Percentiles rank a stretch among this genome's conserved stretches.
These are phyloP conservation scores for Coriaria nepalensis DNA, from an alignment of 306 rosid species.

Conservation along the genomic window DNA sequence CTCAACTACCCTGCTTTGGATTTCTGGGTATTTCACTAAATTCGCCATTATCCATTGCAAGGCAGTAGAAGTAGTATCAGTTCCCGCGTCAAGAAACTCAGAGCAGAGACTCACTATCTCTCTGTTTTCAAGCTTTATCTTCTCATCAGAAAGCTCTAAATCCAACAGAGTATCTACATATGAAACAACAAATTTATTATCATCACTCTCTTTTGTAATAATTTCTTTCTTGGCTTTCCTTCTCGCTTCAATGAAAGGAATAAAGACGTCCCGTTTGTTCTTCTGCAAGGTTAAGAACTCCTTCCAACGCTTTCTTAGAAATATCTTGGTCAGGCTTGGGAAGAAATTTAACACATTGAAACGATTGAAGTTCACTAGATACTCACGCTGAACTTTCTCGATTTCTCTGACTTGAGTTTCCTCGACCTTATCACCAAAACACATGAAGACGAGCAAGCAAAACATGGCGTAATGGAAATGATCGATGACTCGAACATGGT, in stretches of 20 bases:
- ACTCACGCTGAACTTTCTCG: not conserved
- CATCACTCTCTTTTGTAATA: not conserved
- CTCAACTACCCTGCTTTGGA: not conserved
- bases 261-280: not conserved
- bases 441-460: constrained; percentile 8
- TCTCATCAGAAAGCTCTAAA: constrained; percentile 1
- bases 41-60: constrained; percentile 17
- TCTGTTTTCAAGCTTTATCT: not conserved
- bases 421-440: constrained; percentile 4
- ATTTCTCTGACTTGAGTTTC: not conserved
- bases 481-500: not conserved
- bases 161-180: constrained; percentile 10
- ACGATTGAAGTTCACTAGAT: not conserved
- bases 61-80: not conserved
- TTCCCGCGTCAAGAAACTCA: constrained; percentile 3
- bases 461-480: constrained; percentile 11
- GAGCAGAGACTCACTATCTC: constrained; percentile 8
- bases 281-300: not conserved
- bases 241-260: not conserved
- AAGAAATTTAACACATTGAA: not conserved
- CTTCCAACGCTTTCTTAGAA: constrained; percentile 1
- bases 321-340: constrained; percentile 1
- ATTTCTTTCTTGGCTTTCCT: constrained; percentile 1
- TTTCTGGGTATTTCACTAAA: constrained; percentile 4
- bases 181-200: not conserved